Evolutionary conservation across 1,139 yeast genomes (phyloP).

Genomic region (Geotrichum klebahnii): DNA sequence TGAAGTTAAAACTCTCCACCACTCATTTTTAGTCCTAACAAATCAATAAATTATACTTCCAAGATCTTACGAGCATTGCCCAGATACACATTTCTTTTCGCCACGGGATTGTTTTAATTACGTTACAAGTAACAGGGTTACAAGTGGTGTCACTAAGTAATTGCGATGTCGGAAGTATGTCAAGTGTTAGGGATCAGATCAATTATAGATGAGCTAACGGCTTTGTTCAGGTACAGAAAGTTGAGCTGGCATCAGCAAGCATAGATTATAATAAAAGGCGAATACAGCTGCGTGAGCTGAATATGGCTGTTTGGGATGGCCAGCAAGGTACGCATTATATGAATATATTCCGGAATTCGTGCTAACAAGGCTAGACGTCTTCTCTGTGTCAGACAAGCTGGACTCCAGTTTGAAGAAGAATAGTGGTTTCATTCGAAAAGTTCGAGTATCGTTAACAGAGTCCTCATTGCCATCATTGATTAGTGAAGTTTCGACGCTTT

Average conservation of each 20-base stretch:
- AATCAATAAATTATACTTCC: too few relatives aligned
- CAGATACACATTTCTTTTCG: not conserved
- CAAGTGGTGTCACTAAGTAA: not conserved
- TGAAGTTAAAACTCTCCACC: not conserved
- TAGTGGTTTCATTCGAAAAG: constrained; percentile 71
- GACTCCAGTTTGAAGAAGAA: constrained; percentile 83
- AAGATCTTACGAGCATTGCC: too few relatives aligned
- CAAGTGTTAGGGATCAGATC: not conserved
- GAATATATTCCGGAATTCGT: not conserved
- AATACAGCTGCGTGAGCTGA: constrained; percentile 43
- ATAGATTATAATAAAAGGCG: constrained; percentile 28
- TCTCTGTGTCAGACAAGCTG: constrained; percentile 41
- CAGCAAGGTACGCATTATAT: constrained; percentile 32
- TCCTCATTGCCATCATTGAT: constrained; percentile 50
- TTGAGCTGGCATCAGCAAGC: not conserved
- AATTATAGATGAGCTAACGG: not conserved
- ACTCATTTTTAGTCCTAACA: not conserved
- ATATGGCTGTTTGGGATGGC: constrained; percentile 55
- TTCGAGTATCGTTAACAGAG: constrained; percentile 54
- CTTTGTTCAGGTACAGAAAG: constrained; percentile 5
- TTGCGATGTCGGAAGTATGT: constrained; percentile 1
- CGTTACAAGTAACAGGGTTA: too few relatives aligned
- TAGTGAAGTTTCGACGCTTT: constrained; percentile 58
- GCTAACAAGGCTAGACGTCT: constrained; percentile 24
- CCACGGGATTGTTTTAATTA: not conserved